These are phyloP conservation scores for Chaetomium sp. DNA, from an alignment of 2,329 filamentous ascomycete species.

Conservation along the genomic window DNA sequence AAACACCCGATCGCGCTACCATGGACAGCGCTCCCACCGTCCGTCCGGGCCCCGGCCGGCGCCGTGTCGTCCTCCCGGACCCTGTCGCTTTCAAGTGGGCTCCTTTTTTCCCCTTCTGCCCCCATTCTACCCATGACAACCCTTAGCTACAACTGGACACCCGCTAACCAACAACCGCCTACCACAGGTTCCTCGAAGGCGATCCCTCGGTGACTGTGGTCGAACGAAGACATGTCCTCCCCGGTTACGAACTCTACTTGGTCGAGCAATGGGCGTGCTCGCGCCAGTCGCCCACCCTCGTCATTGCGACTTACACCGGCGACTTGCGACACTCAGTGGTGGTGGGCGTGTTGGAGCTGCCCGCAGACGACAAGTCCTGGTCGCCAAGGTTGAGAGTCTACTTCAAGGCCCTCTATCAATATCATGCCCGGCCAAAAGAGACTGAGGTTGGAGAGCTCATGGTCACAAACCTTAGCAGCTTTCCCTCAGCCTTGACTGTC, in stretches of 20 bases:
- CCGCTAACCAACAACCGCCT: background rate
- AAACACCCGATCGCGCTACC: constrained; percentile 22
- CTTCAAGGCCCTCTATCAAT: constrained; percentile 78
- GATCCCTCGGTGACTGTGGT: constrained; percentile 71
- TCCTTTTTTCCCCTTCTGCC: constrained; percentile 8
- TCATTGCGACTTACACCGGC: constrained; percentile 90
- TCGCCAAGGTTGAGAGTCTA: constrained; percentile 73
- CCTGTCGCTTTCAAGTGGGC: constrained; percentile 50
- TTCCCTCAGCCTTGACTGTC: constrained; percentile 88
- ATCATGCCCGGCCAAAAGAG: constrained; percentile 75
- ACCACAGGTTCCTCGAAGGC: constrained; percentile 68
- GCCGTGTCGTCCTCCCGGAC: constrained; percentile 51
- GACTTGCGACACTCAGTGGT: constrained; percentile 72
- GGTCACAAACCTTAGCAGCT: constrained; percentile 88
- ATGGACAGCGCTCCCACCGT: constrained; percentile 19
- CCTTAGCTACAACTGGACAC: background rate
- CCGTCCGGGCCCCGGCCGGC: constrained; percentile 30
- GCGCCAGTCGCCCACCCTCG: constrained; percentile 77
- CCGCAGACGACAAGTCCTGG: constrained; percentile 73
- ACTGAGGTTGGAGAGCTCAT: constrained; percentile 79
- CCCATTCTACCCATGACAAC: background rate
- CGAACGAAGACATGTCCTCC: constrained; percentile 61
- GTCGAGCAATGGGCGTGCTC: constrained; percentile 99
- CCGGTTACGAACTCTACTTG: constrained; percentile 86
- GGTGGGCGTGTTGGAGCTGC: constrained; percentile 74